These are phyloP conservation scores for Pythium apleroticum DNA, from an alignment of 352 stramenopile genomes.

Conservation along the genomic window DNA sequence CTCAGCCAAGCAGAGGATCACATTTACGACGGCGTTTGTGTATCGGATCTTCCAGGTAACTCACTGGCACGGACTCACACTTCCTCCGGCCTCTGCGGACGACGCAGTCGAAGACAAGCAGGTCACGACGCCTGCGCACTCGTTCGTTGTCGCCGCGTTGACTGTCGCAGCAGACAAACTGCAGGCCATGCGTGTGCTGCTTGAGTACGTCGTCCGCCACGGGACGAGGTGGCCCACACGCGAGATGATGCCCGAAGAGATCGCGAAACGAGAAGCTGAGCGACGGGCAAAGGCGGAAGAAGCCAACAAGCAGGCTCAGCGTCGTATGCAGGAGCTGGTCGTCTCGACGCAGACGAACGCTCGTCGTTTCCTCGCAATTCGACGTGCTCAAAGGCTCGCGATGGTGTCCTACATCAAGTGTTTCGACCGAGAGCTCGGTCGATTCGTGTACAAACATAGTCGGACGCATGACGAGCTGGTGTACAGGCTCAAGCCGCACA, in stretches of 20 bases:
- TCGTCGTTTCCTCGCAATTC: conserved; percentile 36
- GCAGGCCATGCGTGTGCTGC: conserved; percentile 29
- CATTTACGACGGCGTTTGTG: conserved; percentile 40
- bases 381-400: conserved; percentile 35
- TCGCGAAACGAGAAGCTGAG: conserved; percentile 23
- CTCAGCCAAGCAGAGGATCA: conserved; percentile 34
- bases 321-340: conserved; percentile 21
- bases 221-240: conserved; percentile 29
- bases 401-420: conserved; percentile 49
- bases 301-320: background rate
- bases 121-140: background rate
- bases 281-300: conserved; percentile 1
- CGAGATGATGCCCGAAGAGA: conserved; percentile 43
- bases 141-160: conserved; percentile 8
- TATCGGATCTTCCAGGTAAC: conserved; percentile 39
- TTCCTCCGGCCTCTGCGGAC: background rate
- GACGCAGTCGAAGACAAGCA: background rate
- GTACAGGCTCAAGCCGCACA: conserved; percentile 40
- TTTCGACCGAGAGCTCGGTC: conserved; percentile 29
- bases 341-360: conserved; percentile 37
- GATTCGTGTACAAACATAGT: conserved; percentile 41
- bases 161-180: background rate
- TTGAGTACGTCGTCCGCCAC: conserved; percentile 41
- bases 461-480: conserved; percentile 11
- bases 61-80: conserved; percentile 17